phyloP scores from a whole-genome alignment of 2,329 filamentous ascomycete species.

The Neurospora sp. region DNA sequence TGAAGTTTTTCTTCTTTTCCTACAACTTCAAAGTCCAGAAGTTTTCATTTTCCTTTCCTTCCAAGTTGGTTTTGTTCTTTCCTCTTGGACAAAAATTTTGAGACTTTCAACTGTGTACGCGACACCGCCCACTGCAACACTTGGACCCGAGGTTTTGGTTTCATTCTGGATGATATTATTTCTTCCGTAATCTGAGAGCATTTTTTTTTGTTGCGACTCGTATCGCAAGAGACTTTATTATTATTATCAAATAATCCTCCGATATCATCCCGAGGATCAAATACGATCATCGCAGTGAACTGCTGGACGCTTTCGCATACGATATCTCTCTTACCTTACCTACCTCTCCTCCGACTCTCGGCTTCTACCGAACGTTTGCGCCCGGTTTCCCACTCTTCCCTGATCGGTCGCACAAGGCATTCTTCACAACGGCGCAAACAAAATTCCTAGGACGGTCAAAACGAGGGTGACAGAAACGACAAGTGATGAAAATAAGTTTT shows the following conservation, averaged over 20 bases:
- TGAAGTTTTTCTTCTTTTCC: neutral
- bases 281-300: neutral
- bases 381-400: neutral
- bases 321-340: neutral
- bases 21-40: neutral
- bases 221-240: neutral
- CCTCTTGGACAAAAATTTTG: neutral
- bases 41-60: neutral
- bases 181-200: neutral
- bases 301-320: neutral
- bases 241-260: neutral
- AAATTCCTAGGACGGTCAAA: neutral
- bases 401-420: neutral
- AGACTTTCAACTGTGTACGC: neutral
- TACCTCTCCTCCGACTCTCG: neutral
- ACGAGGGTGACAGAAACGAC: neutral
- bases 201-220: neutral
- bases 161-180: neutral
- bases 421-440: neutral
- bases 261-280: neutral
- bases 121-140: neutral
- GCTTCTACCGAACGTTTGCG: neutral
- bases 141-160: neutral
- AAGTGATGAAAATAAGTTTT: neutral
- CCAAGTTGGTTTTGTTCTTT: neutral